Conservation (phyloP, 2,329 filamentous ascomycete genomes). For the Fusarium acutatum region DNA sequence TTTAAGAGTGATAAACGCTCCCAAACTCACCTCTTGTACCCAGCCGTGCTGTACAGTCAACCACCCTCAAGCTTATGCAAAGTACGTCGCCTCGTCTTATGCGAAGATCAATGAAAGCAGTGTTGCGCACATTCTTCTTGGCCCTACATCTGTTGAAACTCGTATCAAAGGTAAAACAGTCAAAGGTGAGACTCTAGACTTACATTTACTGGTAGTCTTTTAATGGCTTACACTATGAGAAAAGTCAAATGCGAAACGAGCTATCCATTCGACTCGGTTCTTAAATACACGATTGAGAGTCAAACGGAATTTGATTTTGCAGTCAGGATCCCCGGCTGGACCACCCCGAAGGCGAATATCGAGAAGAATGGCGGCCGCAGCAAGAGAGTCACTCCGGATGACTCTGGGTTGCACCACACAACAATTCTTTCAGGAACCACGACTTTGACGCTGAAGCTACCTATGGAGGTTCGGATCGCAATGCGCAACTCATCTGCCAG, state of each 20-base stretch:
- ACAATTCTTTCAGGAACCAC: not conserved
- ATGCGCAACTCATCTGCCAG: not conserved
- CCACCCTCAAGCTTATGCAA: not conserved
- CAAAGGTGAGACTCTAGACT: not conserved
- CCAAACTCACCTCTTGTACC: not conserved
- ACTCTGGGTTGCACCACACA: not conserved
- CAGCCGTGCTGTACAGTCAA: not conserved
- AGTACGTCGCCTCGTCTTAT: not conserved
- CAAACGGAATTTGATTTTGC: not conserved
- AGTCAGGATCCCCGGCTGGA: not conserved
- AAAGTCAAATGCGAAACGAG: not conserved
- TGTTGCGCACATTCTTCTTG: not conserved
- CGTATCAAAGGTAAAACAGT: not conserved
- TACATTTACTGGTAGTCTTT: accelerated
- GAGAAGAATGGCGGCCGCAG: not conserved
- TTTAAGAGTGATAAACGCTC: not conserved
- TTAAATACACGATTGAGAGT: not conserved
- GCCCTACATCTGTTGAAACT: not conserved
- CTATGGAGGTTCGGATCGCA: not conserved
- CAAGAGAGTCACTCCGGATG: not conserved
- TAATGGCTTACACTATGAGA: not conserved
- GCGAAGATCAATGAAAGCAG: not conserved
- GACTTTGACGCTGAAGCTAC: not conserved
- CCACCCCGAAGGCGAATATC: not conserved
- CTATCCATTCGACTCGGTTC: not conserved